Evolutionary conservation across 225 moss, liverwort and hornwort genomes (phyloP).

Genomic region (Marchantia polymorpha): DNA sequence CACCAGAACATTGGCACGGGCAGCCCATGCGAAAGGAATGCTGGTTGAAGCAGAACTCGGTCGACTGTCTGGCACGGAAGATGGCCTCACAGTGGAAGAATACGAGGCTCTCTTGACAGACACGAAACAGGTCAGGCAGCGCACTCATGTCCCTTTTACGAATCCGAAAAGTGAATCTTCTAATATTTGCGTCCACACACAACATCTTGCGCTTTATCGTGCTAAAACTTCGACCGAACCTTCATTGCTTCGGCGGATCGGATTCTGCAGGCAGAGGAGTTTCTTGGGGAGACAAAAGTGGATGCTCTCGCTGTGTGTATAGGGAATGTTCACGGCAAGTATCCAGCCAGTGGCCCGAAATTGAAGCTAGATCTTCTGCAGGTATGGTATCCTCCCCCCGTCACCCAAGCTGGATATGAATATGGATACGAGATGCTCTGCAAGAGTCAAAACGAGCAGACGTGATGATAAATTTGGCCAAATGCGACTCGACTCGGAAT

Average conservation of each 20-base stretch:
- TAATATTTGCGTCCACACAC: background rate
- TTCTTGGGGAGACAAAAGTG: constrained; percentile 61
- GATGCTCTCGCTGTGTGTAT: constrained; percentile 90
- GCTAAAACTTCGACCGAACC: too few relatives aligned
- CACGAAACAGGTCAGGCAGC: constrained; percentile 54
- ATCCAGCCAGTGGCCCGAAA: constrained; percentile 69
- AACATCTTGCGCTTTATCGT: background rate
- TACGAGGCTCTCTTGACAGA: constrained; percentile 79
- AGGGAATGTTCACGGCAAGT: constrained; percentile 92
- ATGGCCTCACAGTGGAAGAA: constrained; percentile 74
- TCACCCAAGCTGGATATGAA: too few relatives aligned
- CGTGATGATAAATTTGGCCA: too few relatives aligned
- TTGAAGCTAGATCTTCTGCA: constrained; percentile 73
- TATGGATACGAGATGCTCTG: too few relatives aligned
- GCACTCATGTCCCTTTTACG: background rate
- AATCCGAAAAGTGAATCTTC: too few relatives aligned
- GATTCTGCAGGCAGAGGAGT: constrained; percentile 54
- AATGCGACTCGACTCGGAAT: too few relatives aligned
- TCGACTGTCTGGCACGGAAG: constrained; percentile 89
- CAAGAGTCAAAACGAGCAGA: too few relatives aligned
- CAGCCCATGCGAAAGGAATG: constrained; percentile 58
- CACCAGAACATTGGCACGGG: constrained; percentile 52
- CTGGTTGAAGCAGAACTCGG: constrained; percentile 88
- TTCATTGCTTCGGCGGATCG: too few relatives aligned
- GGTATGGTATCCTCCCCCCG: constrained; percentile 30